Conservation (phyloP, 2,329 filamentous ascomycete genomes). For the Paraphoma chrysanthemicola region DNA sequence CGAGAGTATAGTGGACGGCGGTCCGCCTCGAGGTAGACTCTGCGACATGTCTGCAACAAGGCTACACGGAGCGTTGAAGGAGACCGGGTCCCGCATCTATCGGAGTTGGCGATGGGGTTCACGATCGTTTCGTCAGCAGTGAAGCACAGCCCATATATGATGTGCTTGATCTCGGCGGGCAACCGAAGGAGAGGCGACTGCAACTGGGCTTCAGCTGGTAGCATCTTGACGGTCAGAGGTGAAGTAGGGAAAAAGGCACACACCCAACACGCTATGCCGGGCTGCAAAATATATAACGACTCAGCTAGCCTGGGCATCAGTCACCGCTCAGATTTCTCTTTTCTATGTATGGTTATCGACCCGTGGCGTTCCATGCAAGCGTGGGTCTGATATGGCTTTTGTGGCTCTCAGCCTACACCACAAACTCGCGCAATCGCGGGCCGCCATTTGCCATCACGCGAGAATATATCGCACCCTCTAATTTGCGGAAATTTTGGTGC, state of each 20-base stretch:
- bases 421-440: background rate
- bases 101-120: slow-evolving; percentile 22
- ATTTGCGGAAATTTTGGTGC: background rate
- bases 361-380: background rate
- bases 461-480: background rate
- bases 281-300: background rate
- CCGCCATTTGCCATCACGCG: background rate
- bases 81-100: background rate
- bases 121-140: slow-evolving; percentile 29
- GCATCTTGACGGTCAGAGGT: slow-evolving; percentile 7
- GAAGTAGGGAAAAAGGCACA: background rate
- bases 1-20: slow-evolving; percentile 37
- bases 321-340: background rate
- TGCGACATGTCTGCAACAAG: slow-evolving; percentile 47
- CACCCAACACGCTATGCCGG: background rate
- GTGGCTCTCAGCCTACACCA: background rate
- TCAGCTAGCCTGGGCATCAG: background rate
- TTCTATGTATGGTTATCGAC: background rate
- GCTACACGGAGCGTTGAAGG: slow-evolving; percentile 22
- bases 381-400: background rate
- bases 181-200: slow-evolving; percentile 42
- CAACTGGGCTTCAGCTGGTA: slow-evolving; percentile 31
- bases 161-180: slow-evolving; percentile 44
- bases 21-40: slow-evolving; percentile 43
- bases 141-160: slow-evolving; percentile 41